phyloP scores from a whole-genome alignment of 345 rosid genomes.

The Geranium rotundifolium region DNA sequence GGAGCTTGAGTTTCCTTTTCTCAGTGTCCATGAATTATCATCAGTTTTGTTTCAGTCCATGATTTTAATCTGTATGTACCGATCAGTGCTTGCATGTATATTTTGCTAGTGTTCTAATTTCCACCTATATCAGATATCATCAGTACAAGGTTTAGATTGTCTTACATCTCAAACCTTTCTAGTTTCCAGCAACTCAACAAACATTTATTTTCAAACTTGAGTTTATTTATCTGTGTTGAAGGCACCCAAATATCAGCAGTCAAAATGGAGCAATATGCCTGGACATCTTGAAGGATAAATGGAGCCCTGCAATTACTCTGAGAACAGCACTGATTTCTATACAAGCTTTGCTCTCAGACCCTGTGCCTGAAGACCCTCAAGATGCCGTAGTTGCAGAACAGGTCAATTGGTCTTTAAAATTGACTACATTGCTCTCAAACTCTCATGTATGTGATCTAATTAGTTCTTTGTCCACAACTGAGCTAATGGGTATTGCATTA shows the following conservation, averaged over 20 bases:
- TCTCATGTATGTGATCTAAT: background rate
- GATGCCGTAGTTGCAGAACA: slow-evolving; percentile 99
- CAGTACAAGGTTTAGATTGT: background rate
- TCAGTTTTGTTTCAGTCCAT: background rate
- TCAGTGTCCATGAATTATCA: background rate
- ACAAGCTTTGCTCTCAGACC: slow-evolving; percentile 90
- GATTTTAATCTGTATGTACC: background rate
- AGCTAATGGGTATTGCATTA: slow-evolving; percentile 28
- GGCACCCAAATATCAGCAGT: slow-evolving; percentile 99
- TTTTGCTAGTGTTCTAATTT: background rate
- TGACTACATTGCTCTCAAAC: background rate
- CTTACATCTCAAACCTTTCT: background rate
- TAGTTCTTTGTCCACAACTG: background rate
- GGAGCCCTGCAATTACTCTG: slow-evolving; percentile 99
- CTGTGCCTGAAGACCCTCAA: slow-evolving; percentile 95
- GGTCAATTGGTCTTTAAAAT: slow-evolving; percentile 25
- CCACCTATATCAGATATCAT: background rate
- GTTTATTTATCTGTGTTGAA: slow-evolving; percentile 12
- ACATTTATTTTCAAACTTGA: background rate
- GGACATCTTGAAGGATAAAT: slow-evolving; percentile 93
- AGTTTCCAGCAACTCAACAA: background rate
- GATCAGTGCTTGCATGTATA: background rate
- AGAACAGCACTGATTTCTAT: slow-evolving; percentile 96
- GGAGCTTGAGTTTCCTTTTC: background rate
- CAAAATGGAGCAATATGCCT: slow-evolving; percentile 98